Percentiles rank a stretch among this genome's conserved stretches.
Evolutionary conservation across 108 stramenopile species (phyloP).

Genomic region (Schizochytrium sp.): DNA sequence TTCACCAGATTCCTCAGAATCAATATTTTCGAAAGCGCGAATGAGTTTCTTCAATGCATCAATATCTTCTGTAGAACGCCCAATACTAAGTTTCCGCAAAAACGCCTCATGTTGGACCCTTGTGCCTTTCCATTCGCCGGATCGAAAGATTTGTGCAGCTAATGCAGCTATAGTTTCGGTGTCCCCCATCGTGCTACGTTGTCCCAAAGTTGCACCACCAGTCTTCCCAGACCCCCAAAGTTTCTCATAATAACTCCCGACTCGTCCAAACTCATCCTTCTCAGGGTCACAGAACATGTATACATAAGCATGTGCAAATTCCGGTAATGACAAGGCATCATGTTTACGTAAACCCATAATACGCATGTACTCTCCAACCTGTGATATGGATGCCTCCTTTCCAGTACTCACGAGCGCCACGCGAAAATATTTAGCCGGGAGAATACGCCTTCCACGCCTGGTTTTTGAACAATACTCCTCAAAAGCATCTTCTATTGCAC

Average conservation of each 20-base stretch:
- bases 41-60: constrained; percentile 13
- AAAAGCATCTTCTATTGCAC: constrained; percentile 38
- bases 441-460: constrained; percentile 38
- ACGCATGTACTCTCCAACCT: constrained; percentile 56
- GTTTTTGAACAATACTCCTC: constrained; percentile 48
- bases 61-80: background rate
- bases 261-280: constrained; percentile 51
- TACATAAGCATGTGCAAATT: constrained; percentile 48
- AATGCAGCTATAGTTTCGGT: constrained; percentile 39
- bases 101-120: background rate
- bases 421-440: constrained; percentile 43
- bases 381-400: constrained; percentile 33
- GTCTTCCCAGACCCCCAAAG: constrained; percentile 35
- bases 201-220: background rate
- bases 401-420: constrained; percentile 7
- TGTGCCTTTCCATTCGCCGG: constrained; percentile 52
- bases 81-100: background rate
- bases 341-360: constrained; percentile 38
- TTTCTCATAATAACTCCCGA: constrained; percentile 49
- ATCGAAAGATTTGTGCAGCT: constrained; percentile 35
- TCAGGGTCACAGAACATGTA: constrained; percentile 53
- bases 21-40: constrained; percentile 27
- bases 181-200: background rate
- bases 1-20: background rate
- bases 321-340: background rate